Evolutionary conservation across 2,329 filamentous ascomycete genomes (phyloP).

Genomic region (Gremmenia infestans): DNA sequence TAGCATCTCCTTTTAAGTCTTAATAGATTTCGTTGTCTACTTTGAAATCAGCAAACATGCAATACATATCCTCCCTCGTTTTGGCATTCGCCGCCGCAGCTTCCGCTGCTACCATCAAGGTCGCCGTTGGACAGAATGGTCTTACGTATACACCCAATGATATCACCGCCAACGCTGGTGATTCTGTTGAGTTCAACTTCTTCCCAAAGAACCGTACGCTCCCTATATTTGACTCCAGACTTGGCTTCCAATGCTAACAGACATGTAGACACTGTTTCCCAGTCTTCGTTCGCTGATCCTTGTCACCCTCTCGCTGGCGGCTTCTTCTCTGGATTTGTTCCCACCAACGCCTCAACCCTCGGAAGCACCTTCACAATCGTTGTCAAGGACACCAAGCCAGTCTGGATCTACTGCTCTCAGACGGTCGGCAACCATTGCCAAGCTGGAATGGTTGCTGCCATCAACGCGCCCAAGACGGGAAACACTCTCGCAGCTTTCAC

Average conservation of each 20-base stretch:
- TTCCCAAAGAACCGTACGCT: conserved; percentile 24
- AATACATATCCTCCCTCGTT: conserved; percentile 14
- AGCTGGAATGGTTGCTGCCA: conserved; percentile 44
- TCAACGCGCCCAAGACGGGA: conserved; percentile 37
- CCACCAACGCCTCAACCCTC: conserved; percentile 30
- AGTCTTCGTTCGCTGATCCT: conserved; percentile 37
- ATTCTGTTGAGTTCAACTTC: conserved; percentile 33
- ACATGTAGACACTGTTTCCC: conserved; percentile 32
- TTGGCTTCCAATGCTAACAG: conserved; percentile 1
- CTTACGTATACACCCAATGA: conserved; percentile 67
- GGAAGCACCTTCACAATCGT: conserved; percentile 36
- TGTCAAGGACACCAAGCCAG: conserved; percentile 36
- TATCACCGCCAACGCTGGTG: conserved; percentile 30
- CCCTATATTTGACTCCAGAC: not conserved
- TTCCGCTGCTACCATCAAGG: conserved; percentile 31
- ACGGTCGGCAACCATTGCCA: conserved; percentile 39
- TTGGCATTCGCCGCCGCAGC: conserved; percentile 12
- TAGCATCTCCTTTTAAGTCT: not conserved
- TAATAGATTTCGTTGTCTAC: not conserved
- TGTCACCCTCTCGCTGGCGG: conserved; percentile 36
- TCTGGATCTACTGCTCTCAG: conserved; percentile 40
- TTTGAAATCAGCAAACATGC: conserved; percentile 12
- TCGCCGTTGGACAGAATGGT: conserved; percentile 81
- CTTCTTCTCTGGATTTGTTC: conserved; percentile 37
- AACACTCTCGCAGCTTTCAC: conserved; percentile 38